Percentiles rank a stretch among this genome's conserved stretches.
Evolutionary conservation across 2,329 filamentous ascomycete genomes (phyloP).

Genomic region (Phaeosphaeriaceae sp.): DNA sequence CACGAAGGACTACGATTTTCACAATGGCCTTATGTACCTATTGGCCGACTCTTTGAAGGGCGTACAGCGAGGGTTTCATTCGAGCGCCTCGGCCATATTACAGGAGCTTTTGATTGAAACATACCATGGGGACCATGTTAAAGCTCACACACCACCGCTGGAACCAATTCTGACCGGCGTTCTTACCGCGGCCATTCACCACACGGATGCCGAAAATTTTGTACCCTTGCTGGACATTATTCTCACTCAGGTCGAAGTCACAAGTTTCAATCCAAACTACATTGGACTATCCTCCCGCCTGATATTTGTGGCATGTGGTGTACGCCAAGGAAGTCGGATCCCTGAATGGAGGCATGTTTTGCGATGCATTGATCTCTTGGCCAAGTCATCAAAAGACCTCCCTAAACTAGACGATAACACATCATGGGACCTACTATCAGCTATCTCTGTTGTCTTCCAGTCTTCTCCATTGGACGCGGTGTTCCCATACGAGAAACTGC

Average conservation of each 20-base stretch:
- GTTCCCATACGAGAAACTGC: conserved; percentile 70
- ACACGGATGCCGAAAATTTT: conserved; percentile 77
- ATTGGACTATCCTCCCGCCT: conserved; percentile 52
- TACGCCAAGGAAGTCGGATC: conserved; percentile 80
- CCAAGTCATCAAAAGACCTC: conserved; percentile 43
- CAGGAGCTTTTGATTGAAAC: conserved; percentile 55
- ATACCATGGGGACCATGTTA: conserved; percentile 26
- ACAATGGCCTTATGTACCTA: conserved; percentile 88
- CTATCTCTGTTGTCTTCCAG: conserved; percentile 71
- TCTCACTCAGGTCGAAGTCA: conserved; percentile 33
- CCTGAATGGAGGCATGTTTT: conserved; percentile 73
- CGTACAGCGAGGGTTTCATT: conserved; percentile 64
- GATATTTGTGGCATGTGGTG: conserved; percentile 73
- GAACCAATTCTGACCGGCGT: conserved; percentile 74
- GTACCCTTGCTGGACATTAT: conserved; percentile 69
- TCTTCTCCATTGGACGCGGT: conserved; percentile 79
- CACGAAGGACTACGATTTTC: conserved; percentile 71
- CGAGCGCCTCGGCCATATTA: conserved; percentile 61
- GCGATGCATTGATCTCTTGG: conserved; percentile 44
- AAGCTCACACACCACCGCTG: conserved; percentile 57
- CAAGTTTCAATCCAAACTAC: conserved; percentile 53
- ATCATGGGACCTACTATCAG: conserved; percentile 50
- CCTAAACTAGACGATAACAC: conserved; percentile 17
- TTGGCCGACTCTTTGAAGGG: conserved; percentile 81
- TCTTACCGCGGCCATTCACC: conserved; percentile 81